phyloP scores from a whole-genome alignment of 2,329 filamentous ascomycete genomes.

The Botrytis pseudocinerea region DNA sequence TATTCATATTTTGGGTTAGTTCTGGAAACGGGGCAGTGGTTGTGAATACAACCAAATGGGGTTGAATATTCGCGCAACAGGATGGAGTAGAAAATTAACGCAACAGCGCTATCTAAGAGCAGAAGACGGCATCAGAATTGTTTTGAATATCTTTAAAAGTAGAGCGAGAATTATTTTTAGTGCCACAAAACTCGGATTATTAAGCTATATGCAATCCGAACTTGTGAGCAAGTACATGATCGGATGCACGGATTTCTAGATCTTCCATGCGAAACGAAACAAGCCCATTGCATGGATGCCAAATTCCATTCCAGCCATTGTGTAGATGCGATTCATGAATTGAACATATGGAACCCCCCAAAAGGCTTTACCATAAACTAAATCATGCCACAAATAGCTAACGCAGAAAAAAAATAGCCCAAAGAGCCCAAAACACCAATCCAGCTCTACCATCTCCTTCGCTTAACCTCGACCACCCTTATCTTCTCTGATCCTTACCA shows the following conservation, averaged over 20 bases:
- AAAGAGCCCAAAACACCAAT: background rate
- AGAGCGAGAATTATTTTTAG: background rate
- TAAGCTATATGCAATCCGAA: fast-evolving
- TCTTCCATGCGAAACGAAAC: fast-evolving
- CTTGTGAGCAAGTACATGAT: background rate
- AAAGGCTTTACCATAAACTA: fast-evolving
- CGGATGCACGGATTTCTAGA: background rate
- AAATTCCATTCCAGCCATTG: background rate
- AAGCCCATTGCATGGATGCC: fast-evolving
- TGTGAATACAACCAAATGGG: background rate
- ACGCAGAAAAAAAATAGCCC: background rate
- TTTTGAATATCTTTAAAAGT: background rate
- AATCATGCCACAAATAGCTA: fast-evolving
- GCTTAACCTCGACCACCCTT: background rate
- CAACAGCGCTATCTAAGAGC: background rate
- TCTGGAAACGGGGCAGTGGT: background rate
- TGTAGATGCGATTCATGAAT: background rate
- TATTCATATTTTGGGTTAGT: background rate
- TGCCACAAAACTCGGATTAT: background rate
- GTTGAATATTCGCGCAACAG: too few relatives aligned
- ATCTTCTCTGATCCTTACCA: background rate
- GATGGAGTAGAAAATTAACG: fast-evolving
- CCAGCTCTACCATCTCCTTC: background rate
- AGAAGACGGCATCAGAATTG: fast-evolving
- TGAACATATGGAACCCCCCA: background rate